Conservation (phyloP, 116 monocot genomes). For the Iris pallida region DNA sequence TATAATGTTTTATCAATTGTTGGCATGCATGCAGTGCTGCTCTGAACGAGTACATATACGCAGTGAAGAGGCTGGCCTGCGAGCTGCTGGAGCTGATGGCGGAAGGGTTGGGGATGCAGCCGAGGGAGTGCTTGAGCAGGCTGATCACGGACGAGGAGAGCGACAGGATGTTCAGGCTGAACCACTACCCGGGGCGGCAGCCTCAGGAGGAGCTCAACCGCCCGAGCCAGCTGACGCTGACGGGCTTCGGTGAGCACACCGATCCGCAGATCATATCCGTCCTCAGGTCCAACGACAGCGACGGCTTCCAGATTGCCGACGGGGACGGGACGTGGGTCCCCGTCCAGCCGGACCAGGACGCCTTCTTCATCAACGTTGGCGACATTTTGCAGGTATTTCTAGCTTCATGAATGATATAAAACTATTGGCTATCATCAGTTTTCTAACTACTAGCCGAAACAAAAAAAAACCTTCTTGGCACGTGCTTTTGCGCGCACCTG, state of each 20-base stretch:
- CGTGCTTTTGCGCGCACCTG: too few relatives aligned
- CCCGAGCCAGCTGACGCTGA: too few relatives aligned
- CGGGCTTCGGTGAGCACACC: constrained; percentile 89
- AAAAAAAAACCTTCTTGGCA: too few relatives aligned
- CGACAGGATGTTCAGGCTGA: constrained; percentile 61
- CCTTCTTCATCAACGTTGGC: constrained; percentile 83
- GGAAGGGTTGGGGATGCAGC: constrained; percentile 38
- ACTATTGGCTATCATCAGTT: too few relatives aligned
- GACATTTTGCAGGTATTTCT: constrained; percentile 87
- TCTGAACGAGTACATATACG: constrained; percentile 27
- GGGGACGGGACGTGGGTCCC: constrained; percentile 68
- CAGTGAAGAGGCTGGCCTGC: constrained; percentile 2
- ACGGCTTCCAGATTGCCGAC: constrained; percentile 65
- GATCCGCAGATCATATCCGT: constrained; percentile 83
- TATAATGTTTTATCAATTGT: too few relatives aligned
- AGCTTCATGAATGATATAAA: too few relatives aligned
- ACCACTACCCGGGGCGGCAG: constrained; percentile 79
- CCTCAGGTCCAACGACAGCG: constrained; percentile 59
- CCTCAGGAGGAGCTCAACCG: constrained; percentile 26
- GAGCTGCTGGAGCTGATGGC: constrained; percentile 46
- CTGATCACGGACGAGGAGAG: constrained; percentile 39
- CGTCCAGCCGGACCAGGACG: constrained; percentile 53
- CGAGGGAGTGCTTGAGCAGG: constrained; percentile 40
- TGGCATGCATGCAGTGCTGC: constrained; percentile 19
- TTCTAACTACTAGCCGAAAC: too few relatives aligned